phyloP scores from a whole-genome alignment of 441 rosid species.

The Syzygium malaccense region DNA sequence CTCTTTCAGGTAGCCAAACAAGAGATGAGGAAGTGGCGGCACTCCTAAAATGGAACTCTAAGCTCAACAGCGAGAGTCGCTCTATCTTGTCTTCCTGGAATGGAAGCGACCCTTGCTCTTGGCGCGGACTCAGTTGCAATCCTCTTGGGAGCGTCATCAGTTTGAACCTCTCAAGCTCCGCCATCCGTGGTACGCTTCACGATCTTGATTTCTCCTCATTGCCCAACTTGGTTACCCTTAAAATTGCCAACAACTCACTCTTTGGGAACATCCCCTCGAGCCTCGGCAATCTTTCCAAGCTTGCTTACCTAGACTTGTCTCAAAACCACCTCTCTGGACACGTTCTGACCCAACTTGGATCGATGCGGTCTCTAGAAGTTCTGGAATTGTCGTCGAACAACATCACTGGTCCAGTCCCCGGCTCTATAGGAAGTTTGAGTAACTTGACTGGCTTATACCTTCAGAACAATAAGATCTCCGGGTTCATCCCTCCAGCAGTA shows the following conservation, averaged over 20 bases:
- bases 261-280: background rate
- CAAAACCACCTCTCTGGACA: background rate
- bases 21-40: background rate
- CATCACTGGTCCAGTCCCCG: background rate
- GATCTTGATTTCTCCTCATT: background rate
- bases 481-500: slow-evolving; percentile 18
- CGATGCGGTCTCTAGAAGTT: background rate
- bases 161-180: background rate
- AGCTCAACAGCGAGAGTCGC: background rate
- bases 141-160: background rate
- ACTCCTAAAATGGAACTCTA: background rate
- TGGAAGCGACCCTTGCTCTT: background rate
- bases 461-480: slow-evolving; percentile 7
- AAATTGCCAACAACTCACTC: background rate
- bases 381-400: background rate
- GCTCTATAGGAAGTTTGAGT: background rate
- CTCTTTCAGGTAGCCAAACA: background rate
- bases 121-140: background rate
- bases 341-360: background rate
- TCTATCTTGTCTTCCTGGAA: background rate
- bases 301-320: background rate
- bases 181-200: background rate
- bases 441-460: background rate
- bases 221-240: background rate
- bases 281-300: background rate